Evolutionary conservation across 2,329 filamentous ascomycete genomes (phyloP), one percentile per base, ranked within the genome.

Genomic region (Colletotrichum tropicale): DNA sequence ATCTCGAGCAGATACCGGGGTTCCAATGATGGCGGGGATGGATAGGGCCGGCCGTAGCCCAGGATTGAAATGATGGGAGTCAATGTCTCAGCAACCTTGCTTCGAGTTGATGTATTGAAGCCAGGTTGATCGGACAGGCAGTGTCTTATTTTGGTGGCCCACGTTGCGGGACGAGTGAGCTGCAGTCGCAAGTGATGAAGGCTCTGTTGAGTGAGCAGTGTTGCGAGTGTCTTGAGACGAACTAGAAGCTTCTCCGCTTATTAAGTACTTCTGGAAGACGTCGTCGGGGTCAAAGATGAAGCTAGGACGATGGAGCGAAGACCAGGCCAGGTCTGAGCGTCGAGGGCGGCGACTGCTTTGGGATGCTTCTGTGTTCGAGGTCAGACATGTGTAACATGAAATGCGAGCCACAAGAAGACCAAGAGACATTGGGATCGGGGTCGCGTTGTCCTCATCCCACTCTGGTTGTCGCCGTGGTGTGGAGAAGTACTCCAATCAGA

Each of bases 221-320:
- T 34, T 16, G 62, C 16, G 28, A 34, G 43, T 52, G 43, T 52
- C 43, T 52, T 69, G 28, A 38, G 71, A 61, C 30, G 61, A 38
- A 60, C 68, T 68, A 64, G 69, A 73, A 75, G 73, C 36, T 75
- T 69, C 74, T 60, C 64, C 58, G 70, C 74, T 73, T 75, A 64
- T 64, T 30, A 73, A 69, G 68, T 71, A 61, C 58, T 65, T 28
- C 34, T 43, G 26, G 48, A 30, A 48, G 58, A 15, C 38, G 66
- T 18, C n/a, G 55, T 36, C 9, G 32, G 34, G 28, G 66, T 21
- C 10, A 38, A 26, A 18, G 24, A 43, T 21, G 34, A 21, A 32
- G 58, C 21, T 58, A 28, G 21, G 55, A 58, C 55, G 55, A 28
- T 58, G 55, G 24, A 28, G 55, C 55, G 28, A 28, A 58, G 55